These are phyloP conservation scores for Hypoxylon sp. DNA, from an alignment of 2,329 filamentous ascomycete species.

Conservation along the genomic window DNA sequence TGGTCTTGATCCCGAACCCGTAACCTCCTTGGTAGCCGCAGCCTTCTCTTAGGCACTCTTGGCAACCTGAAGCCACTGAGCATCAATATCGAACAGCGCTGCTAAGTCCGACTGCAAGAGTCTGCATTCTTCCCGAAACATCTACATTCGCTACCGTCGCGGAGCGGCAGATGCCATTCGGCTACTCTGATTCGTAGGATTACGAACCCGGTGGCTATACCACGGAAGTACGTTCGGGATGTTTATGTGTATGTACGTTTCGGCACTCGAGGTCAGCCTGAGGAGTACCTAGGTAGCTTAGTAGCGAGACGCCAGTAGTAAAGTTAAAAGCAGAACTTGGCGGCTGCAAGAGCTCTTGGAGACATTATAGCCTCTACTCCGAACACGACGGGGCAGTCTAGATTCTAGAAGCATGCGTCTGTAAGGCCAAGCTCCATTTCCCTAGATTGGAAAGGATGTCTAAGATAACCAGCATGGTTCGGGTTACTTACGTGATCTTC, in stretches of 20 bases:
- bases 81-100: not conserved
- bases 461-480: not conserved
- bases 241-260: slow-evolving; percentile 21
- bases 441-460: not conserved
- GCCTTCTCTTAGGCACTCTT: not conserved
- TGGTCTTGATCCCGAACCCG: not conserved
- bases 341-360: slow-evolving; percentile 2
- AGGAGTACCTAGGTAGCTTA: not conserved
- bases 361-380: slow-evolving; percentile 1
- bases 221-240: slow-evolving; percentile 13
- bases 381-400: not conserved
- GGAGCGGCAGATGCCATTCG: slow-evolving; percentile 11
- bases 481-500: not conserved
- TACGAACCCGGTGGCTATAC: slow-evolving; percentile 24
- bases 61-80: slow-evolving; percentile 12
- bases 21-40: not conserved
- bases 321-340: slow-evolving; percentile 8
- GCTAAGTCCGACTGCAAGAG: slow-evolving; percentile 4
- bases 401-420: not conserved
- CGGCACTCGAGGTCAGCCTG: slow-evolving; percentile 22
- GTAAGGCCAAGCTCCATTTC: not conserved
- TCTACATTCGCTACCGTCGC: slow-evolving; percentile 9
- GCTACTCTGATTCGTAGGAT: slow-evolving; percentile 27
- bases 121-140: slow-evolving; percentile 23
- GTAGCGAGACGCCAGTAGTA: slow-evolving; percentile 8